A percentile compares a stretch with the other conserved stretches of the same genome.
Evolutionary conservation across 2,329 filamentous ascomycete species (phyloP).

Genomic region (Colletotrichum paranaense): DNA sequence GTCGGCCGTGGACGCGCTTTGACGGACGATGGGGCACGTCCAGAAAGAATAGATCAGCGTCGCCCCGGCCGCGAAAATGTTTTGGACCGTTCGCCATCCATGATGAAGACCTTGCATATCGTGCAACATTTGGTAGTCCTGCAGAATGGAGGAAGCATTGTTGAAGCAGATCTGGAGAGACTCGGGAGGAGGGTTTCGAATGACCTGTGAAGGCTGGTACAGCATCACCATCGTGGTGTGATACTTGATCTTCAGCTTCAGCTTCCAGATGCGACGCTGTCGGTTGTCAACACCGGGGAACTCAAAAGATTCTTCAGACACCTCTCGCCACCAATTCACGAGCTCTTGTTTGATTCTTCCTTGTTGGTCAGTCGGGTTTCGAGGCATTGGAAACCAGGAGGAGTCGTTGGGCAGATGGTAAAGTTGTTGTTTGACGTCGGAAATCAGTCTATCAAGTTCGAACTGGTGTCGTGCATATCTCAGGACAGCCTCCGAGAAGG

Average conservation of each 20-base stretch:
- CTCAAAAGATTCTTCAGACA: slow-evolving; percentile 14
- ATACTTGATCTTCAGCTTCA: slow-evolving; percentile 46
- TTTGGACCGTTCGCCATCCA: slow-evolving; percentile 51
- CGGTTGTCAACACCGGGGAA: slow-evolving; percentile 23
- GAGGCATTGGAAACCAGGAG: slow-evolving; percentile 28
- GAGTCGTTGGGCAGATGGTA: slow-evolving; percentile 40
- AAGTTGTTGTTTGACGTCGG: slow-evolving; percentile 40
- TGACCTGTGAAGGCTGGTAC: slow-evolving; percentile 49
- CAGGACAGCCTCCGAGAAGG: slow-evolving; percentile 25
- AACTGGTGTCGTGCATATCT: slow-evolving; percentile 43
- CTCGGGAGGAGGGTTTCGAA: slow-evolving; percentile 42
- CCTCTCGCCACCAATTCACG: slow-evolving; percentile 25
- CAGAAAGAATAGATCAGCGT: slow-evolving; percentile 52
- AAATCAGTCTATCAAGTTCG: slow-evolving; percentile 39
- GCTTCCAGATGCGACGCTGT: slow-evolving; percentile 36
- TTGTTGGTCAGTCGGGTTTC: slow-evolving; percentile 27
- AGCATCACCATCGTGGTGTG: slow-evolving; percentile 47
- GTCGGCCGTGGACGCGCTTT: slow-evolving; percentile 33
- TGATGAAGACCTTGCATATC: slow-evolving; percentile 43
- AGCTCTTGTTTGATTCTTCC: slow-evolving; percentile 34
- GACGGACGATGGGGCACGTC: slow-evolving; percentile 44
- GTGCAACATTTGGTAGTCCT: slow-evolving; percentile 46
- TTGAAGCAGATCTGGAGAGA: slow-evolving; percentile 46
- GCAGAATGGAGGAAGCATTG: slow-evolving; percentile 39
- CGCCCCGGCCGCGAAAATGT: slow-evolving; percentile 50